Conservation (phyloP, 1,284 basidiomycete genomes). For the Afroboletus lepidellus region DNA sequence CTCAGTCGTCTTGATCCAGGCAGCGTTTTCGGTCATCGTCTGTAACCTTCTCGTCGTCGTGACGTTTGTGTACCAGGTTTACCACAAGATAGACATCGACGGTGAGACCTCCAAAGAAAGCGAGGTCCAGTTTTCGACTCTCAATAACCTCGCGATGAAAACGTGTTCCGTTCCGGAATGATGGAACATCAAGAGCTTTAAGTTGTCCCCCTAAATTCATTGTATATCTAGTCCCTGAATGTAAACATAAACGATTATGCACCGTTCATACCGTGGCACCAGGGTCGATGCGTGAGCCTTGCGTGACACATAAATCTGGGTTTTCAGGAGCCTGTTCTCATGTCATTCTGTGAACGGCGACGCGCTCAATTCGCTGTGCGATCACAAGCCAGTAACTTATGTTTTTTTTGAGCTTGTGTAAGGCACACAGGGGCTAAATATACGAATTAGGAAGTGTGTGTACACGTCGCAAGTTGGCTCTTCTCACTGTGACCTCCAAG, state of each 20-base stretch:
- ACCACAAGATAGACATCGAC: constrained; percentile 9
- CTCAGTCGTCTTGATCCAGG: constrained; percentile 3
- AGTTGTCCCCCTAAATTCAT: background rate
- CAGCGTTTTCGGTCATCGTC: constrained; percentile 16
- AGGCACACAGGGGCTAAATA: constrained; percentile 16
- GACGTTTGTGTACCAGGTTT: constrained; percentile 10
- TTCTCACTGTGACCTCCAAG: constrained; percentile 6
- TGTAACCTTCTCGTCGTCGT: constrained; percentile 23
- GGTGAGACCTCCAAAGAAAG: background rate
- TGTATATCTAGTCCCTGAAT: background rate
- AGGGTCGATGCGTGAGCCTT: background rate
- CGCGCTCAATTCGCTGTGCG: no score
- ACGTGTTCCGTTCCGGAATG: background rate
- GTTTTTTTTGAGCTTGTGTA: no score
- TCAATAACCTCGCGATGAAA: no score
- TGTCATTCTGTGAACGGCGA: no score
- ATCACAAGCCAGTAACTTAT: no score
- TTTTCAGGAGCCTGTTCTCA: no score
- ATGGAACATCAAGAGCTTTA: background rate
- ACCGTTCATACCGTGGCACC: background rate
- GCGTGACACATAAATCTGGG: no score
- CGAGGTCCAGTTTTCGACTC: background rate
- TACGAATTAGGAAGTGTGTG: constrained; percentile 11
- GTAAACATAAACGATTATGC: background rate
- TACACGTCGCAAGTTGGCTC: constrained; percentile 1